These are phyloP conservation scores for Vigna radiata DNA, from an alignment of 306 rosid species.

Conservation along the genomic window DNA sequence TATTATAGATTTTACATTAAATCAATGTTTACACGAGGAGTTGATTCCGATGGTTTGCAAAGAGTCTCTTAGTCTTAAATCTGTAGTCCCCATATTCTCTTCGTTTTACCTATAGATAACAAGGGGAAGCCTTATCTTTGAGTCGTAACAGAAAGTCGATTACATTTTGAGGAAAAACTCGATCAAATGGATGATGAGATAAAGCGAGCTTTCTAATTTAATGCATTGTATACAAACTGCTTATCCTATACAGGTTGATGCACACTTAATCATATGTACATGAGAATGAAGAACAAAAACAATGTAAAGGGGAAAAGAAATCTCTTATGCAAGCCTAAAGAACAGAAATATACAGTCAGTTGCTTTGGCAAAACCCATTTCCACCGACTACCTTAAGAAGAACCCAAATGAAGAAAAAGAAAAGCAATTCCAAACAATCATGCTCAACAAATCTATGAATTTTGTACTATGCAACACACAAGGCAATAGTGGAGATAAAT, in stretches of 20 bases:
- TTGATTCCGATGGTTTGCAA: neutral
- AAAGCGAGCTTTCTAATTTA: neutral
- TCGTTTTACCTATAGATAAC: neutral
- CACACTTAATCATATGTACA: constrained; percentile 7
- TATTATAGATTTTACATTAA: neutral
- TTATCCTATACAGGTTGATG: constrained; percentile 1
- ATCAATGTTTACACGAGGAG: neutral
- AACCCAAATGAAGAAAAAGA: constrained; percentile 14
- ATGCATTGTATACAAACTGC: constrained; percentile 30
- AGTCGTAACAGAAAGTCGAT: neutral
- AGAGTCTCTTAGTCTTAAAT: neutral
- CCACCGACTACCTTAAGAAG: neutral
- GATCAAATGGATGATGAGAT: neutral
- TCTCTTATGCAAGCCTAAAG: neutral
- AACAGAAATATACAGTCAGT: neutral
- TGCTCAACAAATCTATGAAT: neutral
- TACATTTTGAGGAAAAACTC: neutral
- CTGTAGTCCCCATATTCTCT: neutral
- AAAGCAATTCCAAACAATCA: constrained; percentile 22
- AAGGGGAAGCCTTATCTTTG: neutral
- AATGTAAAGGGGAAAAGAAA: constrained; percentile 7
- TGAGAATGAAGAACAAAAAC: constrained; percentile 27
- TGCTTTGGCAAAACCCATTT: neutral
- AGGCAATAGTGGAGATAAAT: neutral
- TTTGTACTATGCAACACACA: neutral